These are phyloP conservation scores for Botrytis hyacinthi DNA, from an alignment of 2,329 filamentous ascomycete species.

Conservation along the genomic window DNA sequence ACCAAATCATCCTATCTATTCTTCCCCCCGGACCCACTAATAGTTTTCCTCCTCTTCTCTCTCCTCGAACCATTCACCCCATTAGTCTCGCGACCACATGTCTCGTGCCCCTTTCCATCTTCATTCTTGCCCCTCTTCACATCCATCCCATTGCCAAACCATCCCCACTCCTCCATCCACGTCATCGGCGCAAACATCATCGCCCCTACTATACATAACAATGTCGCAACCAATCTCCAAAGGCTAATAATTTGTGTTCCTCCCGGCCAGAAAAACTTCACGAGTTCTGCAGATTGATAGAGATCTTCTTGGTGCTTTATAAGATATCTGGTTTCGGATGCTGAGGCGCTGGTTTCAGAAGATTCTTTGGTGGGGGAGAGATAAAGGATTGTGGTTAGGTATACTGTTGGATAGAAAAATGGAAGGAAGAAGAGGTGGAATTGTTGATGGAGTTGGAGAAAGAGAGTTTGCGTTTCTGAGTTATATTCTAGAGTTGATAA, in stretches of 20 bases:
- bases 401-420: constrained; percentile 66
- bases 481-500: constrained; percentile 57
- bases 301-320: constrained; percentile 77
- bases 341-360: not conserved
- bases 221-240: constrained; percentile 52
- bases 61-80: not conserved
- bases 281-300: constrained; percentile 73
- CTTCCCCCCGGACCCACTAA: not conserved
- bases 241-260: constrained; percentile 56
- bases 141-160: constrained; percentile 20
- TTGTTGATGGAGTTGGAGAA: constrained; percentile 69
- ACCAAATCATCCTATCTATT: not conserved
- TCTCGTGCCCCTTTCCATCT: not conserved
- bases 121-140: not conserved
- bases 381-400: constrained; percentile 65
- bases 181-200: constrained; percentile 50
- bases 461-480: constrained; percentile 62
- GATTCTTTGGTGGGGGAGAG: constrained; percentile 45
- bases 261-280: constrained; percentile 67
- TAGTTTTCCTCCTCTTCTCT: not conserved
- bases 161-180: constrained; percentile 46
- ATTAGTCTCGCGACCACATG: not conserved
- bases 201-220: constrained; percentile 62
- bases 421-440: constrained; percentile 78
- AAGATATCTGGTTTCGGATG: constrained; percentile 56